These are phyloP conservation scores for Calonectria hongkongensis DNA, from an alignment of 2,329 filamentous ascomycete genomes.

Conservation along the genomic window DNA sequence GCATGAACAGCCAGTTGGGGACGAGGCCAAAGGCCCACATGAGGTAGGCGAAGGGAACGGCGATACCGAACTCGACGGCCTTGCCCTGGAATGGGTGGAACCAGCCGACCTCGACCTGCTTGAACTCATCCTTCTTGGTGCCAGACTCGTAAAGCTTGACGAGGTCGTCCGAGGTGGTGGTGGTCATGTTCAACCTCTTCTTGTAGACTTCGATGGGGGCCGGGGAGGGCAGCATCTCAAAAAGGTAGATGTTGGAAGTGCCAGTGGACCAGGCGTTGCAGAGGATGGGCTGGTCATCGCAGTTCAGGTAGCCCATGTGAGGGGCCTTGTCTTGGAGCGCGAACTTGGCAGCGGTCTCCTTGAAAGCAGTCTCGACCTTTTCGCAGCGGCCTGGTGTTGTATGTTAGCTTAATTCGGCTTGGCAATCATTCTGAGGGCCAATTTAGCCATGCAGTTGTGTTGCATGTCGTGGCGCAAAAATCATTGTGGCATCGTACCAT, in stretches of 20 bases:
- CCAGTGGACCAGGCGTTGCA: slow-evolving; percentile 84
- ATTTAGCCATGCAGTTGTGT: slow-evolving; percentile 20
- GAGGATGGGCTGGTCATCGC: slow-evolving; percentile 83
- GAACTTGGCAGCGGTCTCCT: slow-evolving; percentile 79
- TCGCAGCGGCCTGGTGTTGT: slow-evolving; percentile 75
- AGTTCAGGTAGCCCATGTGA: slow-evolving; percentile 82
- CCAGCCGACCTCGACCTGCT: slow-evolving; percentile 72
- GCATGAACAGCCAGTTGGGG: slow-evolving; percentile 87
- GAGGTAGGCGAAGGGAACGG: slow-evolving; percentile 79
- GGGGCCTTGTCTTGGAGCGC: slow-evolving; percentile 77
- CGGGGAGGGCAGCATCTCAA: slow-evolving; percentile 79
- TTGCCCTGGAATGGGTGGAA: slow-evolving; percentile 86
- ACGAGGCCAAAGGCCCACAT: slow-evolving; percentile 80
- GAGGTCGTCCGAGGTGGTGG: slow-evolving; percentile 78
- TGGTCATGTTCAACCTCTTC: slow-evolving; percentile 81
- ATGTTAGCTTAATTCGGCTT: slow-evolving; percentile 51
- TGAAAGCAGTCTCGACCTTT: slow-evolving; percentile 78
- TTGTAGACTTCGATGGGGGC: slow-evolving; percentile 78
- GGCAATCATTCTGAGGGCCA: slow-evolving; percentile 11
- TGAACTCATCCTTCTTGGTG: slow-evolving; percentile 67
- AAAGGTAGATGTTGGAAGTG: slow-evolving; percentile 79
- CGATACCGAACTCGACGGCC: slow-evolving; percentile 77
- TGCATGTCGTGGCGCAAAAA: slow-evolving; percentile 28
- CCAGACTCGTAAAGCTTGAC: slow-evolving; percentile 73
- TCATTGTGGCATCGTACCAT: slow-evolving; percentile 66